phyloP scores from a whole-genome alignment of 306 rosid species.

The Oxytropis ochrocephala region DNA sequence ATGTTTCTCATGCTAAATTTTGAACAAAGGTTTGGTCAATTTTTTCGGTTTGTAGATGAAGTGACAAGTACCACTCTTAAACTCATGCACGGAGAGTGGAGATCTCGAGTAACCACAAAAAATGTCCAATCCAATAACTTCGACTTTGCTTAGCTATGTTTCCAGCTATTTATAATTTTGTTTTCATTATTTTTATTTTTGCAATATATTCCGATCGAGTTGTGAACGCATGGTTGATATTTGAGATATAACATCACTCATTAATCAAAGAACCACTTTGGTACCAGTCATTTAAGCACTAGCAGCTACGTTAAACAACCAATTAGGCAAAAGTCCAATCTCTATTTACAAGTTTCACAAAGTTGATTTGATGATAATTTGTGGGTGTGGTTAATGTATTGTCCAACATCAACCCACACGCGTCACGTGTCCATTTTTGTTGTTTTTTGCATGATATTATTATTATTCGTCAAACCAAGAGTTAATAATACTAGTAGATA shows the following conservation, averaged over 20 bases:
- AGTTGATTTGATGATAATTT: slow-evolving; percentile 6
- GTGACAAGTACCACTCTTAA: too few species aligned
- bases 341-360: neutral
- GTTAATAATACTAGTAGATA: neutral
- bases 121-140: too few species aligned
- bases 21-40: too few species aligned
- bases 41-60: too few species aligned
- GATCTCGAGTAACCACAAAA: too few species aligned
- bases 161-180: too few species aligned
- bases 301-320: slow-evolving; percentile 5
- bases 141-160: too few species aligned
- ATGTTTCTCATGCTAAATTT: too few species aligned
- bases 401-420: slow-evolving; percentile 12
- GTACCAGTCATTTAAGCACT: neutral
- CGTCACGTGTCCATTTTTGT: slow-evolving; percentile 14
- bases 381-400: slow-evolving; percentile 2
- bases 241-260: neutral
- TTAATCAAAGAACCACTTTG: neutral
- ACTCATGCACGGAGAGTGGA: too few species aligned
- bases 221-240: neutral
- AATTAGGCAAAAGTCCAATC: slow-evolving; percentile 14
- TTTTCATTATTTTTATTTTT: neutral
- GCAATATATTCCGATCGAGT: neutral
- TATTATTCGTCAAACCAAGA: neutral
- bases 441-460: neutral